Evolutionary conservation across 2,329 filamentous ascomycete species (phyloP), one percentile per base, ranked within the genome.

Genomic region (Trichophyton schoenleinii): DNA sequence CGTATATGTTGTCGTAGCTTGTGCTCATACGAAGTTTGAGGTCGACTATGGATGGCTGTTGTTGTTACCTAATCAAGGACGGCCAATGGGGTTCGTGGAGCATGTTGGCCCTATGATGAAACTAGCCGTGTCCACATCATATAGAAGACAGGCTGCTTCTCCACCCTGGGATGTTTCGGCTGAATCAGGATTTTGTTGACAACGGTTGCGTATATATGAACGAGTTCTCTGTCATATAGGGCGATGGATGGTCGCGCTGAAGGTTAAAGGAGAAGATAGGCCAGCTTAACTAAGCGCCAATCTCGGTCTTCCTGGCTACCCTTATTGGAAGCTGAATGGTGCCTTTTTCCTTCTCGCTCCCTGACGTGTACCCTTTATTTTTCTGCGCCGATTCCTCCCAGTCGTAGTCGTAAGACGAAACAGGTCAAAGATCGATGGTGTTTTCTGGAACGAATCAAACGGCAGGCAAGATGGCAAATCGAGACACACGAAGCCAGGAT

Each of bases 91-190:
- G 13, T 31, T 31, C 22, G 46, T 8, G 11, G 46, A 22, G 46
- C 11, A 13, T 28, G 46, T 20, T 49, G 46, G 46, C 13, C 34
- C 46, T 28, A 31, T 34, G 28, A 28, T 53, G 49, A 53, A 28
- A 53, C 49, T 53, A 34, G 49, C 46, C 49, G 28, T 38, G 49
- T 53, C 49, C 49, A 53, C 49, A 53, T 53, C 49, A 53, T 49
- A 22, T 38, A 13, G 34, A 38, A 20, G 13, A 44, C 18, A 20
- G 46, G 1, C 46, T 22, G 20, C 11, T 20, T 22, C 46, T 53
- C 49, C 22, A 53, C 22, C 28, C 28, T 3, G 9, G n/a, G 49
- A 31, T 53, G 49, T 53, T 53, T 53, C 49, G 49, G 22, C 46
- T 49, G 46, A 28, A 49, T 49, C 46, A 49, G 46, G 46, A 49